Percentiles rank a stretch among this genome's conserved stretches.
These are phyloP conservation scores for Suhomyces sp. DNA, from an alignment of 805 yeast genomes.

Conservation along the genomic window DNA sequence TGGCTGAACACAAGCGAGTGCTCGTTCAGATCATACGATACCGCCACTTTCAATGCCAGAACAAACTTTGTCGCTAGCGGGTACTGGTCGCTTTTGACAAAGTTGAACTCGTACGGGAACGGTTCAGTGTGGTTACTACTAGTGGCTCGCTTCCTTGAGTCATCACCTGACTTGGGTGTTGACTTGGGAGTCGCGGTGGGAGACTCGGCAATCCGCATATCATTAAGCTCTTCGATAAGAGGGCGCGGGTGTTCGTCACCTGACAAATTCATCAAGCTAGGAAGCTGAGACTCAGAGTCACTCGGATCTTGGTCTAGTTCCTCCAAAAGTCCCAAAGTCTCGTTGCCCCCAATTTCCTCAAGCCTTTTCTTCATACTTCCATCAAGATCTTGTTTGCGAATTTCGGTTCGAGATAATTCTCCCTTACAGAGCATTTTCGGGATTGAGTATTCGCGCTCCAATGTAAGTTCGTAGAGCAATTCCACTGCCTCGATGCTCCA, in stretches of 20 bases:
- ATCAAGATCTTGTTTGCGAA: slow-evolving; percentile 43
- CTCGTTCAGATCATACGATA: slow-evolving; percentile 5
- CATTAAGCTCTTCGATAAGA: slow-evolving; percentile 54
- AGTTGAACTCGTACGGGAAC: slow-evolving; percentile 1
- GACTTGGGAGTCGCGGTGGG: neutral
- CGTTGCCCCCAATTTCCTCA: slow-evolving; percentile 37
- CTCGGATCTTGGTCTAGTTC: slow-evolving; percentile 26
- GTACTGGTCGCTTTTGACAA: neutral
- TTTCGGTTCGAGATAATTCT: slow-evolving; percentile 43
- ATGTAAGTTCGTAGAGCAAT: slow-evolving; percentile 40
- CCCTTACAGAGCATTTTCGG: slow-evolving; percentile 81
- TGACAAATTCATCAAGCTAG: slow-evolving; percentile 28
- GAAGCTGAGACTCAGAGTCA: slow-evolving; percentile 18
- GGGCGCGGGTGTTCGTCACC: slow-evolving; percentile 30
- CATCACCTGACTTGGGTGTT: neutral
- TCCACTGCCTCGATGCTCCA: slow-evolving; percentile 85
- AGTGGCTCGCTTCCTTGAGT: neutral
- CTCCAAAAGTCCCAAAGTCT: slow-evolving; percentile 43
- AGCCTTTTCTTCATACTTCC: slow-evolving; percentile 35
- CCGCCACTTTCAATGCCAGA: neutral
- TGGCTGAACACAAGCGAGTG: slow-evolving; percentile 11
- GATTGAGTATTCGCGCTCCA: slow-evolving; percentile 61
- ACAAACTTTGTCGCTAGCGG: neutral
- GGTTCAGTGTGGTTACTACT: neutral
- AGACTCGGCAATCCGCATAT: slow-evolving; percentile 4